Conservation (phyloP, 169 alveolate genomes). For the Plasmodium adleri region DNA sequence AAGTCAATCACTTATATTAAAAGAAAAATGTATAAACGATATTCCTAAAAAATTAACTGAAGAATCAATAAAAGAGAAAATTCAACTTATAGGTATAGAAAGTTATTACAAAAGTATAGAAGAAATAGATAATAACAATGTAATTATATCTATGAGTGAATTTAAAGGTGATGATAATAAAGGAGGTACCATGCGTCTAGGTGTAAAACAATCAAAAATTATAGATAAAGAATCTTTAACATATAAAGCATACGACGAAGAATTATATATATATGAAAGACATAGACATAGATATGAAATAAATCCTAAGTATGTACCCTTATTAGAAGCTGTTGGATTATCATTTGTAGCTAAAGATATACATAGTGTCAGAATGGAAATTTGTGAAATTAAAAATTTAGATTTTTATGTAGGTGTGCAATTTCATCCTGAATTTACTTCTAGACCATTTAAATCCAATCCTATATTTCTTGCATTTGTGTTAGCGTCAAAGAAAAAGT, state of each 20-base stretch:
- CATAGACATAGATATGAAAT: slow-evolving; percentile 97
- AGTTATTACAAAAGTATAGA: slow-evolving; percentile 53
- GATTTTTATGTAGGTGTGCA: slow-evolving; percentile 95
- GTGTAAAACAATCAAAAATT: slow-evolving; percentile 90
- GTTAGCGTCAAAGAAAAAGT: slow-evolving; percentile 87
- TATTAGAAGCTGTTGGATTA: slow-evolving; percentile 91
- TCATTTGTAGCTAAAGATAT: slow-evolving; percentile 92
- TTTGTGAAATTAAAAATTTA: slow-evolving; percentile 89
- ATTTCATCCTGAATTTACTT: slow-evolving; percentile 96
- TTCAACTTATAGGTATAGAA: slow-evolving; percentile 57
- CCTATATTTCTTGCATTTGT: slow-evolving; percentile 90
- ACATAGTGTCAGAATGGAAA: slow-evolving; percentile 92
- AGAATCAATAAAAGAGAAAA: slow-evolving; percentile 42
- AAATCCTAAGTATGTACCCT: slow-evolving; percentile 89
- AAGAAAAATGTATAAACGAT: slow-evolving; percentile 36
- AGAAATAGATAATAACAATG: slow-evolving; percentile 77
- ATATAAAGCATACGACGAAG: slow-evolving; percentile 89
- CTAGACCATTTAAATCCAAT: slow-evolving; percentile 91
- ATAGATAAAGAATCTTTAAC: slow-evolving; percentile 91
- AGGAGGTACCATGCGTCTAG: slow-evolving; percentile 97
- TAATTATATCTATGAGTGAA: slow-evolving; percentile 80
- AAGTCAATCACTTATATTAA: background rate
- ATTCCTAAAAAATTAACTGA: slow-evolving; percentile 45
- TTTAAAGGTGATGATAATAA: slow-evolving; percentile 82
- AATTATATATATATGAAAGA: slow-evolving; percentile 91